Evolutionary conservation across 1,139 yeast species (phyloP).

Genomic region (Pichia norvegensis): DNA sequence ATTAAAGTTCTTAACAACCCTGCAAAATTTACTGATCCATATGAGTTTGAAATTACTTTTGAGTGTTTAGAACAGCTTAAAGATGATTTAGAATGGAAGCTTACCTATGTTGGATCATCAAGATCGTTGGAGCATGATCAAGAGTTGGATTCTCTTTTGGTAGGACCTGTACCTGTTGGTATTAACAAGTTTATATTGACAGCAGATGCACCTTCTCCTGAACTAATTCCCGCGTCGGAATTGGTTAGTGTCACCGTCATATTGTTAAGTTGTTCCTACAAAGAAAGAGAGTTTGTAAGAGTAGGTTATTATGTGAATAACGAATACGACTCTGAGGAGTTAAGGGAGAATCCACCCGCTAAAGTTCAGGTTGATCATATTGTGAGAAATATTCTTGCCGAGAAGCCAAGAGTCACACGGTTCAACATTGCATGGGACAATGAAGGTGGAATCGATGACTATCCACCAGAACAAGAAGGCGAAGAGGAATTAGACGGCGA

Average conservation of each 20-base stretch:
- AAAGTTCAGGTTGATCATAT: conserved; percentile 93
- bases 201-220: conserved; percentile 97
- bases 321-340: conserved; percentile 88
- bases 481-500: conserved; percentile 26
- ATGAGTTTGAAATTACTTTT: conserved; percentile 93
- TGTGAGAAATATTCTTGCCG: conserved; percentile 88
- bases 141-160: conserved; percentile 87
- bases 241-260: conserved; percentile 93
- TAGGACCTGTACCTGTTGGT: conserved; percentile 98
- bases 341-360: conserved; percentile 88
- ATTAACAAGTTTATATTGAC: conserved; percentile 85
- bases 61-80: conserved; percentile 91
- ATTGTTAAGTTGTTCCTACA: conserved; percentile 82
- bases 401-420: conserved; percentile 94
- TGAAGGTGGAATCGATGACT: conserved; percentile 56
- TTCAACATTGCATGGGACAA: conserved; percentile 94
- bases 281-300: conserved; percentile 88
- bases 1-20: conserved; percentile 93
- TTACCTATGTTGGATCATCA: conserved; percentile 93
- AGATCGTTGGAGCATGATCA: conserved; percentile 92
- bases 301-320: conserved; percentile 97
- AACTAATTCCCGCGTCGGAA: conserved; percentile 90
- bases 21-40: conserved; percentile 86
- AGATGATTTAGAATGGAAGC: conserved; percentile 94
- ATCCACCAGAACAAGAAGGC: conserved; percentile 62